These are phyloP conservation scores for Termitomyces sp. DNA, from an alignment of 768 basidiomycete genomes.

Conservation along the genomic window DNA sequence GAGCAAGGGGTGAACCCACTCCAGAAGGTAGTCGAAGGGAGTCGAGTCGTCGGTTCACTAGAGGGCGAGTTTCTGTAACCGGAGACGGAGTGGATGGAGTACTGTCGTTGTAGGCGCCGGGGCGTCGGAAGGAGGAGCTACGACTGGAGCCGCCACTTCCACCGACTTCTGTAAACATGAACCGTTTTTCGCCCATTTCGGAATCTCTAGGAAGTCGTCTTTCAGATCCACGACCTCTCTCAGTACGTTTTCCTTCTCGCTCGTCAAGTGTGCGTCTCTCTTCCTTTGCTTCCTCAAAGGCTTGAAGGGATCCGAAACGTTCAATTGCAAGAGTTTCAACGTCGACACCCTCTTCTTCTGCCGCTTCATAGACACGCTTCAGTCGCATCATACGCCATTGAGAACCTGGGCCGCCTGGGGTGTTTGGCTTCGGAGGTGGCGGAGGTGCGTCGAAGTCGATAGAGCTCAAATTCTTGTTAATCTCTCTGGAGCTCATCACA, in stretches of 20 bases:
- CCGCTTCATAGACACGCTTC: slow-evolving; percentile 83
- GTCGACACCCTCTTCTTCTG: slow-evolving; percentile 74
- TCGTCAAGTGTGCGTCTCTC: slow-evolving; percentile 87
- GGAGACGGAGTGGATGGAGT: slow-evolving; percentile 64
- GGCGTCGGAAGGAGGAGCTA: slow-evolving; percentile 86
- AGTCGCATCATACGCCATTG: slow-evolving; percentile 99
- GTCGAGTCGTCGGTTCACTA: slow-evolving; percentile 53
- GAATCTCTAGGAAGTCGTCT: slow-evolving; percentile 30
- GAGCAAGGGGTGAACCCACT: slow-evolving; percentile 54
- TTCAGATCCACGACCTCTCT: slow-evolving; percentile 32
- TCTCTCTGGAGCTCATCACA: slow-evolving; percentile 58
- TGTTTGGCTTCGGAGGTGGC: slow-evolving; percentile 45
- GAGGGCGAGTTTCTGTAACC: slow-evolving; percentile 32
- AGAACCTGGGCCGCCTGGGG: slow-evolving; percentile 89
- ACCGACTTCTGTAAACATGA: slow-evolving; percentile 68
- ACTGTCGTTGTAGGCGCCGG: slow-evolving; percentile 59
- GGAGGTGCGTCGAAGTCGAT: slow-evolving; percentile 40
- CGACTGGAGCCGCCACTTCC: slow-evolving; percentile 70
- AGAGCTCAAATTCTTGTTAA: slow-evolving; percentile 57
- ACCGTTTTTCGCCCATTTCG: slow-evolving; percentile 51
- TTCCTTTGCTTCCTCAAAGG: slow-evolving; percentile 86
- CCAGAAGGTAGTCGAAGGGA: slow-evolving; percentile 62
- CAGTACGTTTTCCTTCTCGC: slow-evolving; percentile 56
- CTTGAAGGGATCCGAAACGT: slow-evolving; percentile 80
- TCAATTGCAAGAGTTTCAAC: slow-evolving; percentile 84